Conservation (phyloP, 495 filamentous ascomycete genomes). For the Amniculicola lignicola region DNA sequence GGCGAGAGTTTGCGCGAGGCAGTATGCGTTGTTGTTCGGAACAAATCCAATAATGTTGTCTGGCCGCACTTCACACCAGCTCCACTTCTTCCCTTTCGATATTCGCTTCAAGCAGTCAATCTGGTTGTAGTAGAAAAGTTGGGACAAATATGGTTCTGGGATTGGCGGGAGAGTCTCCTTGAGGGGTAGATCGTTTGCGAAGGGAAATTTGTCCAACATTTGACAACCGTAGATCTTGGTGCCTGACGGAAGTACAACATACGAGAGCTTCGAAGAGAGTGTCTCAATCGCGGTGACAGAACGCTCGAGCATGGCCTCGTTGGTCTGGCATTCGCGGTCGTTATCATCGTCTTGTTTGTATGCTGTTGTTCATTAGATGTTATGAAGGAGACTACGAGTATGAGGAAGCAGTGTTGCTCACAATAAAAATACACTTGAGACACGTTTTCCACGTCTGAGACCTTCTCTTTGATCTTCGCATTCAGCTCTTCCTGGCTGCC, state of each 20-base stretch:
- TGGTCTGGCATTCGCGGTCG: constrained; percentile 37
- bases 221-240: constrained; percentile 45
- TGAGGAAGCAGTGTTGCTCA: constrained; percentile 21
- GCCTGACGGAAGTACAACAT: constrained; percentile 43
- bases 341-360: constrained; percentile 27
- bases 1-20: constrained; percentile 37
- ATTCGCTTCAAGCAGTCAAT: constrained; percentile 35
- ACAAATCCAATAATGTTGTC: constrained; percentile 42
- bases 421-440: constrained; percentile 49
- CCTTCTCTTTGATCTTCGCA: constrained; percentile 41
- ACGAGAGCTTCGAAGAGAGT: constrained; percentile 43
- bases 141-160: constrained; percentile 38
- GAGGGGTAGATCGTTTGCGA: constrained; percentile 38
- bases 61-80: constrained; percentile 38
- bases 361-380: constrained; percentile 4
- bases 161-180: constrained; percentile 40
- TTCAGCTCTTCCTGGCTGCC: constrained; percentile 42
- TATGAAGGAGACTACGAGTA: too few species aligned
- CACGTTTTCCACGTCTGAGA: constrained; percentile 43
- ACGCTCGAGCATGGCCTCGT: constrained; percentile 44
- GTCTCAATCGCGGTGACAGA: constrained; percentile 44
- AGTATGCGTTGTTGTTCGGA: constrained; percentile 41
- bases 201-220: constrained; percentile 41
- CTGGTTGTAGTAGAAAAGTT: constrained; percentile 45
- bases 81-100: constrained; percentile 37